phyloP scores from a whole-genome alignment of 106 monocot genomes.

The Allium cepa region DNA sequence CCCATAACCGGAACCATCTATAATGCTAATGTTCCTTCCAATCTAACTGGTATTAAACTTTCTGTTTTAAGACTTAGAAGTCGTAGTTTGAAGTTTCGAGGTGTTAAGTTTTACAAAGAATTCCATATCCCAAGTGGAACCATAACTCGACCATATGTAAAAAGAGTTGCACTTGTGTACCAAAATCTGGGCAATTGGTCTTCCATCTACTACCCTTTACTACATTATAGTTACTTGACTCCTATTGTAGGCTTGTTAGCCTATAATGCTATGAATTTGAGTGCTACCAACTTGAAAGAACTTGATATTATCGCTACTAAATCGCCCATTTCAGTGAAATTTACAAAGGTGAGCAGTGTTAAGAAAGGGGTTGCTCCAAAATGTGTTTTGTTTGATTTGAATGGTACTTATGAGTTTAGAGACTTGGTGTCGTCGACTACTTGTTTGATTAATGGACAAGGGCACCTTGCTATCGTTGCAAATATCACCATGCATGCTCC shows the following conservation, averaged over 20 bases:
- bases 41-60: conserved; percentile 50
- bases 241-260: conserved; percentile 70
- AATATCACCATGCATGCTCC: conserved; percentile 39
- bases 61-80: conserved; percentile 56
- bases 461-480: conserved; percentile 68
- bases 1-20: conserved; percentile 62
- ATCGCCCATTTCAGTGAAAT: conserved; percentile 47
- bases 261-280: conserved; percentile 54
- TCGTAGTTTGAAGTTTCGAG: conserved; percentile 55
- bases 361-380: conserved; percentile 17
- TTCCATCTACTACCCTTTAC: conserved; percentile 39
- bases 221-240: conserved; percentile 43
- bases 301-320: conserved; percentile 27
- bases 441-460: conserved; percentile 37
- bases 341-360: conserved; percentile 14
- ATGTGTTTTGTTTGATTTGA: conserved; percentile 53
- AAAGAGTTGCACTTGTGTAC: conserved; percentile 72
- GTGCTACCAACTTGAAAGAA: conserved; percentile 33
- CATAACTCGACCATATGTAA: conserved; percentile 44
- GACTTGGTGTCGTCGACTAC: conserved; percentile 32
- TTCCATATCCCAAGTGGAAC: conserved; percentile 57
- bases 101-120: conserved; percentile 43
- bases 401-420: conserved; percentile 36
- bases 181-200: conserved; percentile 81
- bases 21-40: conserved; percentile 28